Evolutionary conservation across 805 yeast species (phyloP), one percentile per base, ranked within the genome.

Genomic region (Lipomyces yamanashiensis): DNA sequence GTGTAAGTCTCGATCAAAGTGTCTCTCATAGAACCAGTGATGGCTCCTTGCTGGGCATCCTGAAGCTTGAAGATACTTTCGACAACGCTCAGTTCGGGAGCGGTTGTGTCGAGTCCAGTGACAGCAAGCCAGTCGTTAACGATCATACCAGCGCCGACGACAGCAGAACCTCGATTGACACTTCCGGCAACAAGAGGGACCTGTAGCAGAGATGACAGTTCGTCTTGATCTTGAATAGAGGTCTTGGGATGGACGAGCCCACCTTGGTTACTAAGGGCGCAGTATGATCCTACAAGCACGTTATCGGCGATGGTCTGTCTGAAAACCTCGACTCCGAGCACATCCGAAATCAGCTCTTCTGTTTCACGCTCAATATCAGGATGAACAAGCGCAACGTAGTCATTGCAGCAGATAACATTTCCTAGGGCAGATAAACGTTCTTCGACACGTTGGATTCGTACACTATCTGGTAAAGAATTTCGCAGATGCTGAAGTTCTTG

Each of bases 351-450:
- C 72, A 95, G 81, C 81, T 95, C 99, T 80, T 95, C 99, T 58
- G 99, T 95, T 79, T 95, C 99, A 76, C 99, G 88, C 82, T 95
- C 99, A 70, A 95, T 91, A 80, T 95, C 99, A 57, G 99, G 99
- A 78, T 95, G 99, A 59, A 95, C 99, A 70, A 95, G 84, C 2
- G 99, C 99, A 72, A 96, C 99, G 76, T 95, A 95, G 78, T 95
- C 99, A 78, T 95, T 95, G 80, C 98, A 93, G 79, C 98, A 93
- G 74, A 95, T 92, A 67, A 95, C 99, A 73, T 95, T 95, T 73
- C 99, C 99, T 70, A 95, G 81, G 13, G 99, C 99, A 58, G 97
- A 89, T 68, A 95, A 82, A 76, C 99, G 87, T 81, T 95, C 99
- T 79, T 95, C 99, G 45, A 96, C 97, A 77, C 99, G 86, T 80